A percentile compares a stretch with the other conserved stretches of the same genome.
Conservation (phyloP, 306 rosid genomes). For the Fragaria ananassa region DNA sequence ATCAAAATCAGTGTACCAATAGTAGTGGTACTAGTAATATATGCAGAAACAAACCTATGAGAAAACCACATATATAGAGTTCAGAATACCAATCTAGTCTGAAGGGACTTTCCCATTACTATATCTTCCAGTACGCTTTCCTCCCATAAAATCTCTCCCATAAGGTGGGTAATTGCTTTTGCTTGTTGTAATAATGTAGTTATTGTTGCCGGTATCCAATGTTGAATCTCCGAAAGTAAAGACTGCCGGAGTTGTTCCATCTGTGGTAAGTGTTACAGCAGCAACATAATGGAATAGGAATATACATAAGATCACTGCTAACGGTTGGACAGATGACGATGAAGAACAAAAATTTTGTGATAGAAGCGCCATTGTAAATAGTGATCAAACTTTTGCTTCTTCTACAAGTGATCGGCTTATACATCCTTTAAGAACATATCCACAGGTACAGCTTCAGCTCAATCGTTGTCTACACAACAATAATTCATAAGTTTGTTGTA, state of each 20-base stretch:
- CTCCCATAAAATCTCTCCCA: conserved; percentile 49
- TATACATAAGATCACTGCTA: not conserved
- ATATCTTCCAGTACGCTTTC: conserved; percentile 60
- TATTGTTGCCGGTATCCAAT: conserved; percentile 68
- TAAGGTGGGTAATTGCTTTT: conserved; percentile 67
- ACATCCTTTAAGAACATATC: not conserved
- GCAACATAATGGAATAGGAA: conserved; percentile 13
- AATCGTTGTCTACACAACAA: not conserved
- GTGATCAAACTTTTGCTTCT: not conserved
- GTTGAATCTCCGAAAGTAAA: conserved; percentile 69
- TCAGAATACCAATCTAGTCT: conserved; percentile 41
- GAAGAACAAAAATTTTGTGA: conserved; percentile 2
- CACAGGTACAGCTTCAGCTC: not conserved
- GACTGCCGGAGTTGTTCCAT: conserved; percentile 52
- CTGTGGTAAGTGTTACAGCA: conserved; percentile 16
- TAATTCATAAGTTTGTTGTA: no score
- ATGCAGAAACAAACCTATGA: not conserved
- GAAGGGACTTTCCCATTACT: conserved; percentile 63
- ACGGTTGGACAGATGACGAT: conserved; percentile 6
- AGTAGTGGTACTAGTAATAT: not conserved
- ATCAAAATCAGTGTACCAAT: not conserved
- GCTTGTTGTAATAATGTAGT: conserved; percentile 35
- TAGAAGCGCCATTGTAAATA: not conserved
- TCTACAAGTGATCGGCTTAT: not conserved
- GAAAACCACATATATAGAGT: not conserved